Evolutionary conservation across 176 grass and related monocot species (phyloP), one percentile per base, ranked within the genome.

Genomic region (Raddia guianensis): DNA sequence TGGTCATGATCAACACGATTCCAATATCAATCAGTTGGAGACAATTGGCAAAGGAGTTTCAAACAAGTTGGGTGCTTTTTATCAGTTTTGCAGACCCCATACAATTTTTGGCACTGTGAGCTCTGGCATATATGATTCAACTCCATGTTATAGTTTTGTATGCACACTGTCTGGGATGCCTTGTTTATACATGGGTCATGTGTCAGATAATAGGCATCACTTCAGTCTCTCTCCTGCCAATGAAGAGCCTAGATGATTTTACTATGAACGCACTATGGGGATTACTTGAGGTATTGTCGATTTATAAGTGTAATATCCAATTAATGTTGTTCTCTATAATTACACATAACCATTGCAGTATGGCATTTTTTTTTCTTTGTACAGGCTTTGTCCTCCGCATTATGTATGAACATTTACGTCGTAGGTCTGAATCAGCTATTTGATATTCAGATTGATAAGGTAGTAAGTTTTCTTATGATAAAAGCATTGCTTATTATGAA

Each of bases 351-450:
- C 2, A 62, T 85, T 67, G 27, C 50, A 8, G 1, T 76, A 33
- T 46, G 4, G 14, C 21, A 44, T 40, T 49, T 76, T 49, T 32
- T 27, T 53, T 37, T 27, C 48, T 37, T 11, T 78, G 44, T 64
- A 11, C 68, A 97, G 94, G 91, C 94, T 72, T 80, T 97, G 60
- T 35, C 73, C 5, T 72, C 94, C 2, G 89, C 94, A 42, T 71
- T 97, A 83, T 94, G 74, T 81, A 97, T 94, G 94, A 94, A 97
- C 69, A 81, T 97, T 44, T 94, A 97, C 80, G 89, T 97, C 6
- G 94, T 97, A 43, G 89, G 94, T 9, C 47, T 97, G 58, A 97
- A 97, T 77, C 94, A 91, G 57, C 68, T 94, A 49, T 97, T 81
- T 77, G 94, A 97, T 60, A 84, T 97, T 64, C 82, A 90, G 68